Base-by-base conservation (phyloP, 495 filamentous ascomycete genomes). In the Letharia lupina region DNA sequence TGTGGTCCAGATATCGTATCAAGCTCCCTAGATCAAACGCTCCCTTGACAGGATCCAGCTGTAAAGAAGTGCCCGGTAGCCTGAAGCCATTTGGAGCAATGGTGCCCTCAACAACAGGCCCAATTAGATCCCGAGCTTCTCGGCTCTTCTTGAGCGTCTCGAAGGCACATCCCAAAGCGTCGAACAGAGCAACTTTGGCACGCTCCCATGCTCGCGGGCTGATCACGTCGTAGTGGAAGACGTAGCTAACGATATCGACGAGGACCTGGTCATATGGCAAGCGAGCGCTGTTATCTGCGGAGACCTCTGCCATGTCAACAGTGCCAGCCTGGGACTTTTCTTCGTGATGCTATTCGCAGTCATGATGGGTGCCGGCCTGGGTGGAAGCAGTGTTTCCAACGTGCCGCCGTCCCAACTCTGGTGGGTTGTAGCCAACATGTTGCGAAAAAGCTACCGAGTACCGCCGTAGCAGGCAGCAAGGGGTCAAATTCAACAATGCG, bases 1-100 rank as follows among this genome's bases (percentile, higher is more conserved):
- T 81, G 60, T 80, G 77, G 63, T 81, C 79, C 40, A 80, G 67
- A 68, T 80, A 80, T 6, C 77, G 72, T 28, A 81, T 78, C 65
- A 81, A 58, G 15, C 73, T 67, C 2, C 79, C 77, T 31, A 81
- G 28, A 59, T 77, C 73, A 62, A 80, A 81, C 3, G 77, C 75
- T 3, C 77, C 78, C 47, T 78, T 72, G 1, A 80, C 44, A 7
- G 74, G 73, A 68, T 80, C 77, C 4, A 79, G 58, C 4, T 65
- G 20, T 18, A 70, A 66, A 12, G 54, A 12, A 12, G 79, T 81
- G 1, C 79, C 79, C 4, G 79, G 79, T 1, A 81, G 61, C 31
- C 67, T 68, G 67, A 79, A 80, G 12, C 79, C 78, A 66, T 71
- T 62, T 28, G 72, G 70, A 2, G 75, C 72, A 3, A 35, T 47